Evolutionary conservation across 192 early-diverging fungal genomes (phyloP).

Genomic region (Coemansia sp.): DNA sequence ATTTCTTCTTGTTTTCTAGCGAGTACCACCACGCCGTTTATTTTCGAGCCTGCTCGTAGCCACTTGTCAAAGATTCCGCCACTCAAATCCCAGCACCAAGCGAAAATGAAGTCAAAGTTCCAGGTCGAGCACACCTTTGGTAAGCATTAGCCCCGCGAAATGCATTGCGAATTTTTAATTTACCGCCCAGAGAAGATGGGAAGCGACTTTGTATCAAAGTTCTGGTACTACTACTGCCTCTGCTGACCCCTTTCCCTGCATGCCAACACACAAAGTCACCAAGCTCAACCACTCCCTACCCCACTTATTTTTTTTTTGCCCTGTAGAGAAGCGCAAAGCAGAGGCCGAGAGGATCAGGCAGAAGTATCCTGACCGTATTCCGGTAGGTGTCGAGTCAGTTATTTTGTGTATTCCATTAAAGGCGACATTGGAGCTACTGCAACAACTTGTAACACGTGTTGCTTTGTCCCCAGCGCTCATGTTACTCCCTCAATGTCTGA

Average conservation of each 20-base stretch:
- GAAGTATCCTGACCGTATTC: slow-evolving; percentile 94
- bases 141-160: slow-evolving; percentile 47
- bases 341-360: slow-evolving; percentile 95
- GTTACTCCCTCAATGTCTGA: background rate
- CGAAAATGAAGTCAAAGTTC: slow-evolving; percentile 82
- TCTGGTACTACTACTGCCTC: background rate
- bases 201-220: background rate
- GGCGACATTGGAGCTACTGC: background rate
- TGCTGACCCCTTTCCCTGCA: background rate
- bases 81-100: background rate
- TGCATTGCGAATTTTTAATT: background rate
- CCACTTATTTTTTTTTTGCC: background rate
- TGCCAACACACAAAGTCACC: background rate
- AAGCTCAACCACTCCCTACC: background rate
- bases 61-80: background rate
- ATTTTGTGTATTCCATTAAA: slow-evolving; percentile 22
- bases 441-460: background rate
- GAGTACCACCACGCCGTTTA: background rate
- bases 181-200: background rate
- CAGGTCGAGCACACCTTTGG: slow-evolving; percentile 97
- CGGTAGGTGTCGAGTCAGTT: slow-evolving; percentile 48
- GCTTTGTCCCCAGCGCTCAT: slow-evolving; percentile 6
- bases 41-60: background rate
- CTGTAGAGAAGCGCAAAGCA: slow-evolving; percentile 89
- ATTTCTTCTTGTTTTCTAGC: background rate